Evolutionary conservation across 1,284 basidiomycete genomes (phyloP), one percentile per base, ranked within the genome.

Genomic region (Tylopilus orsonianus): DNA sequence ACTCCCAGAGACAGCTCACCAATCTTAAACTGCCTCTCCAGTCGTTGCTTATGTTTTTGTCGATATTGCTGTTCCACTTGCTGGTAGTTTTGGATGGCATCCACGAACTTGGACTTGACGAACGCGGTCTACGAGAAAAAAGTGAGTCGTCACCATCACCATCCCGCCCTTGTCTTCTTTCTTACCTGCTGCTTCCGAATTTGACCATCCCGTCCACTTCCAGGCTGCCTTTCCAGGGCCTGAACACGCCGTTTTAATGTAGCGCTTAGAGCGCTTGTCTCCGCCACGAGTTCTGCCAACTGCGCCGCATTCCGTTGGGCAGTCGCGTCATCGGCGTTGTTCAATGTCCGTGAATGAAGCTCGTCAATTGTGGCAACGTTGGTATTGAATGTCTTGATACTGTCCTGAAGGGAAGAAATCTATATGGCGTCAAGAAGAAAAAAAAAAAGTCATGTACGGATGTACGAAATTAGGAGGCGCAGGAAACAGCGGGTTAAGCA

Each of bases 11-110:
- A 23, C 18, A 22, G 72, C 79, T 8, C 46, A 87, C 88, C 88
- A 59, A 99, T 99, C 73, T 87, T 93, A 77, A 89, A 96, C 73
- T 99, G 97, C 55, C 97, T 82, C 73, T 96, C 95, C 75, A 96
- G 85, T 38, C 94, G 80, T 67, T 95, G 91, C 71, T 93, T 93
- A 72, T 97, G 94, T 74, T 92, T 95, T 57, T 87, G 80, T 50
- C 96, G 85, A 68, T 90, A 93, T 64, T 92, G 86, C 70, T 94
- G 89, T 73, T 99, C 97, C 20, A 97, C 92, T 34, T 83, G 81
- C 72, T 97, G 93, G 63, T 90, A 91, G 56, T 76, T 82, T 69
- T 91, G 87, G 53, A 91, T 89, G n/a, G 88, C 87, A 56, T 90
- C 87, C 44, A 90, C 79, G 63, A 91, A 91, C 67, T 90, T 91